phyloP scores from a whole-genome alignment of 805 yeast genomes.

The Zygoascus ofunaensis region DNA sequence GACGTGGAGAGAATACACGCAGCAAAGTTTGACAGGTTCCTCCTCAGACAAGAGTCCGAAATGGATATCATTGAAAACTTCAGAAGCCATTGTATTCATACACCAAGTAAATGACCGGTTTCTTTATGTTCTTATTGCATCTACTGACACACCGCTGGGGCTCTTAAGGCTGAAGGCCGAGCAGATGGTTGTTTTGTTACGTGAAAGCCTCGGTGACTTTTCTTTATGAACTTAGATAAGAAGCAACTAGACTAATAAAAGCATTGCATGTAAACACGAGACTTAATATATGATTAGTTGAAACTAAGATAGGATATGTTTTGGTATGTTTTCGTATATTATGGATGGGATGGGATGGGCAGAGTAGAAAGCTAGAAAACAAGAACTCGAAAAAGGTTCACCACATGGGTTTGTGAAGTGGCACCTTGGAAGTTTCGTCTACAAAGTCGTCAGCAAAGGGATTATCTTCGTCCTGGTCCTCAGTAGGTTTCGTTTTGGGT shows the following conservation, averaged over 20 bases:
- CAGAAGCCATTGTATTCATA: conserved; percentile 18
- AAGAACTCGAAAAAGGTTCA: too few species aligned
- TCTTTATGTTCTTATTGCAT: conserved; percentile 23
- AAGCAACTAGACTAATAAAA: too few species aligned
- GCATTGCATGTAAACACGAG: too few species aligned
- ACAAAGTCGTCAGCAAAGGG: conserved; percentile 42
- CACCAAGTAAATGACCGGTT: conserved; percentile 11
- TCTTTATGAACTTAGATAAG: background rate
- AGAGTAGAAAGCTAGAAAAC: too few species aligned
- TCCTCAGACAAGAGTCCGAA: conserved; percentile 3
- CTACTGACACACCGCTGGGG: conserved; percentile 21
- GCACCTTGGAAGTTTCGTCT: background rate
- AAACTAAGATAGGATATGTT: too few species aligned
- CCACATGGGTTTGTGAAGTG: conserved; percentile 20
- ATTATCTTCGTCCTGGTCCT: conserved; percentile 27
- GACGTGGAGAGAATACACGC: conserved; percentile 20
- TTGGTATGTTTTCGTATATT: too few species aligned
- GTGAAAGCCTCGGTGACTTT: conserved; percentile 19
- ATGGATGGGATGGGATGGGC: too few species aligned
- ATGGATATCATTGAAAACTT: conserved; percentile 23
- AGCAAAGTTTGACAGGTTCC: conserved; percentile 3
- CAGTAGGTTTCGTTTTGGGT: conserved; percentile 18
- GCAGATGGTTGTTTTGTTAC: conserved; percentile 20
- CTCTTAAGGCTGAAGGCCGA: conserved; percentile 17
- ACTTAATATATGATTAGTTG: too few species aligned